A percentile compares a stretch with the other conserved stretches of the same genome.
Conservation (phyloP, 495 filamentous ascomycete species). For the Oidiodendron maius region DNA sequence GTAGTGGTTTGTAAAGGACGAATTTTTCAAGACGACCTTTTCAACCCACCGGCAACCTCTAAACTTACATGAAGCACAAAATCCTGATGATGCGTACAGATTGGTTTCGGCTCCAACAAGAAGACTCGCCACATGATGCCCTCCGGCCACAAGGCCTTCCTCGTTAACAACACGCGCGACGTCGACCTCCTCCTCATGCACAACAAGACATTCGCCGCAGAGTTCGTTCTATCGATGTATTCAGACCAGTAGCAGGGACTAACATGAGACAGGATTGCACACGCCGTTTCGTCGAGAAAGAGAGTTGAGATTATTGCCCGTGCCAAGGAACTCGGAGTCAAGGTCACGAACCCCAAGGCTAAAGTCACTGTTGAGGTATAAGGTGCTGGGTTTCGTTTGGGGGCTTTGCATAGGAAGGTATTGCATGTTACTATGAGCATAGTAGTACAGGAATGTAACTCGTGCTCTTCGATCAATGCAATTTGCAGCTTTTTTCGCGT, state of each 20-base stretch:
- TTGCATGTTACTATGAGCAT: slow-evolving; percentile 20
- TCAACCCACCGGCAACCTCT: slow-evolving; percentile 1
- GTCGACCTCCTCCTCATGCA: slow-evolving; percentile 99
- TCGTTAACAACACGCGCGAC: slow-evolving; percentile 91
- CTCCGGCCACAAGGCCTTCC: slow-evolving; percentile 98
- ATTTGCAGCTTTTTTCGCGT: no score
- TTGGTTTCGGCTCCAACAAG: slow-evolving; percentile 96
- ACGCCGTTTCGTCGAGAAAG: slow-evolving; percentile 97
- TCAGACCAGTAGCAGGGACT: background rate
- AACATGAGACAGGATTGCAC: slow-evolving; percentile 67
- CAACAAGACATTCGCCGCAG: slow-evolving; percentile 96
- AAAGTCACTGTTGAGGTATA: slow-evolving; percentile 97
- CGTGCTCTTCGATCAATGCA: slow-evolving; percentile 23
- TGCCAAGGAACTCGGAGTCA: slow-evolving; percentile 96
- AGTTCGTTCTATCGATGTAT: slow-evolving; percentile 56
- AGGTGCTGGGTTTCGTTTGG: slow-evolving; percentile 29
- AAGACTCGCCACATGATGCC: slow-evolving; percentile 99
- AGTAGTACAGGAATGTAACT: slow-evolving; percentile 20
- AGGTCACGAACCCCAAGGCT: slow-evolving; percentile 99
- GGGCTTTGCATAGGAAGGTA: slow-evolving; percentile 21
- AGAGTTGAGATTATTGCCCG: slow-evolving; percentile 91
- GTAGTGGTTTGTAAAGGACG: slow-evolving; percentile 5
- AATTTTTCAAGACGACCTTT: background rate
- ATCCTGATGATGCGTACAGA: slow-evolving; percentile 46
- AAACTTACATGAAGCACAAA: slow-evolving; percentile 6